Percentiles rank a stretch among this genome's conserved stretches.
phyloP scores from a whole-genome alignment of 2,329 filamentous ascomycete species.

The Aspergillus latus region DNA sequence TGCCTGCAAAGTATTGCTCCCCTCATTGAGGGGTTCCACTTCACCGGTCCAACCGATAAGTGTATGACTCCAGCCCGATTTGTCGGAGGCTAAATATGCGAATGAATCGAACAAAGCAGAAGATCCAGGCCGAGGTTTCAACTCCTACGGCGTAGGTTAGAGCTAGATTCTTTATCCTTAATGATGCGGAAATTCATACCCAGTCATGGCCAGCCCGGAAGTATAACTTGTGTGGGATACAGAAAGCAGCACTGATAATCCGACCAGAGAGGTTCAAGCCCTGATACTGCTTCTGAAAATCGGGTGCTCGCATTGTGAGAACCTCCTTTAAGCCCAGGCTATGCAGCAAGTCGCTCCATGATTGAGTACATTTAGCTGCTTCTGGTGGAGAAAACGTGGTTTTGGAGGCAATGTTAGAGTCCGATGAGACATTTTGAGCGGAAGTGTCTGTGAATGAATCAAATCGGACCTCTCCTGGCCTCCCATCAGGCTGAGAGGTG shows the following conservation, averaged over 20 bases:
- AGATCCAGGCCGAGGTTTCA: conserved; percentile 76
- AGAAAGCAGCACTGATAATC: conserved; percentile 64
- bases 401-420: conserved; percentile 21
- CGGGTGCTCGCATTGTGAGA: conserved; percentile 47
- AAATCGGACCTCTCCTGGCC: conserved; percentile 33
- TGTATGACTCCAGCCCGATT: conserved; percentile 85
- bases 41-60: conserved; percentile 96
- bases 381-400: conserved; percentile 39
- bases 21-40: conserved; percentile 54
- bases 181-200: conserved; percentile 42
- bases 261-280: conserved; percentile 60
- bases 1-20: conserved; percentile 31
- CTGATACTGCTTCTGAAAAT: conserved; percentile 57
- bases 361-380: conserved; percentile 46
- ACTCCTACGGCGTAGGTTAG: conserved; percentile 53
- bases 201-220: conserved; percentile 56
- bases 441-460: conserved; percentile 29
- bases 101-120: conserved; percentile 93
- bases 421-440: conserved; percentile 28
- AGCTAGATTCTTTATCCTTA: not conserved
- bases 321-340: conserved; percentile 50
- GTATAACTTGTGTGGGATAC: conserved; percentile 61
- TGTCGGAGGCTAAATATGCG: conserved; percentile 78
- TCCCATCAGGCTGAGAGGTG: conserved; percentile 28
- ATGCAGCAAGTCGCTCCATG: conserved; percentile 53